Evolutionary conservation across 1,139 yeast species (phyloP), one percentile per base, ranked within the genome.

Genomic region (Sugiyamaella grinbergsii): DNA sequence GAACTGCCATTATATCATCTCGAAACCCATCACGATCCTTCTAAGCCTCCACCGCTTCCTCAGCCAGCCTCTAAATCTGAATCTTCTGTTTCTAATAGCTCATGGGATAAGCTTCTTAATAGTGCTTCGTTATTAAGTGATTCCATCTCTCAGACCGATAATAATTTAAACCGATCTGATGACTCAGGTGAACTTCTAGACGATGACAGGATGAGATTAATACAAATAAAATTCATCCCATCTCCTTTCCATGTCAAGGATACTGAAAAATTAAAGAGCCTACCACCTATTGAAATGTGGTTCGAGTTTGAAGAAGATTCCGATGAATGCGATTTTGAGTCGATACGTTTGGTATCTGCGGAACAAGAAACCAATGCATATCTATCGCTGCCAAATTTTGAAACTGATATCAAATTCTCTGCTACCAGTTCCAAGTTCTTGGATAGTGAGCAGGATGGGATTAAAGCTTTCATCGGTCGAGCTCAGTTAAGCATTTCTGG

Each of bases 201-300:
- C 5, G 42, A 45, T 28, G 49, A 45, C 20, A 29, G 31, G 10
- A 38, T 45, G 43, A 37, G 49, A 26, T 20, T 67, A 26, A 67
- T 77, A 13, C 83, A 80, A 60, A 58, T 80, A 55, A 72, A 70
- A 56, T 77, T 80, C 54, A 61, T 71, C n/a, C 84, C 85, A 0
- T 67, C 77, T 7, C 73, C 79, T 7, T 69, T 65, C 52, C 43
- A 52, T 33, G 51, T 40, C 5, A 59, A 53, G 10, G 57, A 42
- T 20, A 33, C 32, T 3, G 42, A 58, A 49, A 16, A 49, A 54
- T 18, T 54, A 55, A n/a, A 61, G 58, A 11, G 62, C 67, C 45
- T 72, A 49, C 84, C 85, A 0, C 79, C 82, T 0, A 67, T 81
- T 2, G 85, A 81, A 60, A 66, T 81, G 45, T 78, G 82, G 80